A percentile compares a stretch with the other conserved stretches of the same genome.
These are phyloP conservation scores for Lactarius sp. DNA, from an alignment of 768 basidiomycete species.

Conservation along the genomic window DNA sequence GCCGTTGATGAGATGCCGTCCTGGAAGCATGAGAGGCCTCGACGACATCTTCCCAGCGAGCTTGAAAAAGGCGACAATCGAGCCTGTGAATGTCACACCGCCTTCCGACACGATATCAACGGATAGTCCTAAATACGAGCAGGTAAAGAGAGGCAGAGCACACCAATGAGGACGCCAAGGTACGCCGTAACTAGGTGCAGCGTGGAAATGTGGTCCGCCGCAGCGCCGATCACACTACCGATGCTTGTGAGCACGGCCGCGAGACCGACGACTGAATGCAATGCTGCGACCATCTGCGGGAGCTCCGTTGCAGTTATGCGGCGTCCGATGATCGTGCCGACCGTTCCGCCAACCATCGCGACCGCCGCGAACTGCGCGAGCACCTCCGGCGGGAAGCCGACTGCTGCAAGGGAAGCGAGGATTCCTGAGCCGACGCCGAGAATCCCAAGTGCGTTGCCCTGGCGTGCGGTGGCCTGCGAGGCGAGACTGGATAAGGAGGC, in stretches of 20 bases:
- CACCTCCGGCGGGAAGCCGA: conserved; percentile 72
- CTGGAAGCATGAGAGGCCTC: conserved; percentile 65
- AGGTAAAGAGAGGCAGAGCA: too few species aligned
- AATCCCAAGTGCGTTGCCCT: conserved; percentile 86
- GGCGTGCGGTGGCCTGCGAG: conserved; percentile 76
- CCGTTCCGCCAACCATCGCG: conserved; percentile 63
- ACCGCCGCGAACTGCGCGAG: conserved; percentile 76
- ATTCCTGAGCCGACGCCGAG: conserved; percentile 81
- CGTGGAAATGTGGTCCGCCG: conserved; percentile 59
- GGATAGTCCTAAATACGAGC: neutral
- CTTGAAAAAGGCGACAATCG: conserved; percentile 85
- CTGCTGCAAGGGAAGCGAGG: conserved; percentile 73
- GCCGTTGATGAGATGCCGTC: conserved; percentile 69
- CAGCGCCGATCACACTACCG: conserved; percentile 64
- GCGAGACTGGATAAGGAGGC: conserved; percentile 75
- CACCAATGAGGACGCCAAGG: conserved; percentile 78
- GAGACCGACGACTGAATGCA: conserved; percentile 87
- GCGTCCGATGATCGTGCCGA: conserved; percentile 71
- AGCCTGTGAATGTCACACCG: conserved; percentile 87
- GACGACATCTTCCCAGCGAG: conserved; percentile 79
- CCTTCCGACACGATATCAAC: conserved; percentile 35
- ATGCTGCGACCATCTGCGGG: conserved; percentile 75
- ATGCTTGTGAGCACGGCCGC: conserved; percentile 86
- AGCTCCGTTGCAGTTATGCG: conserved; percentile 85
- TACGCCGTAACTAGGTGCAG: conserved; percentile 83